Evolutionary conservation across 1,284 basidiomycete species (phyloP).

Genomic region (Ustilago trichophora): DNA sequence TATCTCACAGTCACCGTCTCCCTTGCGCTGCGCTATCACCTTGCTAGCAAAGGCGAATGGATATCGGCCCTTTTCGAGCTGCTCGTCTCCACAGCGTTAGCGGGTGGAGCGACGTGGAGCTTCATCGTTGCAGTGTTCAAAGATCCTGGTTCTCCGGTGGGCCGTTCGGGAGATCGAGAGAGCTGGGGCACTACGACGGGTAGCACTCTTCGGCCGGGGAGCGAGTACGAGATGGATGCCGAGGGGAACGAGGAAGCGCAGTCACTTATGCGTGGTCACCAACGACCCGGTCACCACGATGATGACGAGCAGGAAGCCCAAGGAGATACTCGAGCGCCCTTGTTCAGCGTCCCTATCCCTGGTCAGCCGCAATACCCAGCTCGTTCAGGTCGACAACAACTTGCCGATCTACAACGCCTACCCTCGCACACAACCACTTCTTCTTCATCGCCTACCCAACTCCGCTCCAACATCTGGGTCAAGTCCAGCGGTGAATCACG

Average conservation of each 20-base stretch:
- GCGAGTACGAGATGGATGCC: slow-evolving; percentile 25
- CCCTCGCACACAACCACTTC: background rate
- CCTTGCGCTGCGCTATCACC: slow-evolving; percentile 32
- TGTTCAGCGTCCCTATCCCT: slow-evolving; percentile 41
- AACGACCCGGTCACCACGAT: no score
- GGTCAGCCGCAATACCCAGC: slow-evolving; percentile 50
- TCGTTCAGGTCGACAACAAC: slow-evolving; percentile 47
- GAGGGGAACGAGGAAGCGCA: slow-evolving; percentile 16
- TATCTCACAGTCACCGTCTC: slow-evolving; percentile 42
- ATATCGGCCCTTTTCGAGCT: slow-evolving; percentile 28
- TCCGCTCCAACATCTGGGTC: slow-evolving; percentile 45
- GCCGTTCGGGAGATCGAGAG: slow-evolving; percentile 4
- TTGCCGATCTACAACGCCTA: slow-evolving; percentile 30
- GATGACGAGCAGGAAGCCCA: background rate
- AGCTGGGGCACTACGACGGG: slow-evolving; percentile 5
- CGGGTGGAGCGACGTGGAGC: slow-evolving; percentile 41
- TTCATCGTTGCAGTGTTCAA: slow-evolving; percentile 51
- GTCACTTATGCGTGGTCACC: slow-evolving; percentile 13
- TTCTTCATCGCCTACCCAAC: slow-evolving; percentile 4
- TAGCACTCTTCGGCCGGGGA: background rate
- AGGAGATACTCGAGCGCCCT: slow-evolving; percentile 16
- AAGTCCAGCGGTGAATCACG: slow-evolving; percentile 56
- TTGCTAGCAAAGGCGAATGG: slow-evolving; percentile 27
- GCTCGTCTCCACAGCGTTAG: slow-evolving; percentile 30
- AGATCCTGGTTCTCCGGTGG: slow-evolving; percentile 27